Evolutionary conservation across 495 filamentous ascomycete species (phyloP), one percentile per base, ranked within the genome.

Genomic region (Achaetomiella virescens): DNA sequence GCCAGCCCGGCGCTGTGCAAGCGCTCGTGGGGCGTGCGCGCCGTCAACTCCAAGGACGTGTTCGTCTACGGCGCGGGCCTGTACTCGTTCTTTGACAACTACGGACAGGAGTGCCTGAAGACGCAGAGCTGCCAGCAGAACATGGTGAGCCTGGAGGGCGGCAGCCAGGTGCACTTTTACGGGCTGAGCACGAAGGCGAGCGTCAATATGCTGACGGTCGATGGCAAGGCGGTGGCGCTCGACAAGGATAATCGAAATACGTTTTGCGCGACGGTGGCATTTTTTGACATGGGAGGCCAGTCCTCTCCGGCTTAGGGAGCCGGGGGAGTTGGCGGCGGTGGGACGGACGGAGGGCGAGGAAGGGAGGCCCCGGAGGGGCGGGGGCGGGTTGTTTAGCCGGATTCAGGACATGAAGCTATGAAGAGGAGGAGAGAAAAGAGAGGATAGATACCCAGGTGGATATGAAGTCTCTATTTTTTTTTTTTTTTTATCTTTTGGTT

Each of bases 71-170:
- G 90, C 54, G 85, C 84, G 6, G 90, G 90, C 11, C 66, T 92
- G 42, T 95, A 95, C 75, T 85, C 79, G 41, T 95, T 95, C 80
- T 95, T 93, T 66, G 83, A 86, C 59, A 93, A 92, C 75, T 91
- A 91, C 70, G 78, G 69, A 21, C 90, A 96, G 69, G 76, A 74
- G 11, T 97, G 93, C 62, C 78, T 97, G 45, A 70, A 73, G 51
- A 77, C 78, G 11, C 78, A 93, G 67, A 82, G 79, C 46, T 97
- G 93, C 75, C 92, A 97, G 75, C 75, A 83, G 53, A 86, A 90
- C 67, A 93, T 96, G 73, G 82, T 93, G n/a, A 82, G 81, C 62
- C 78, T 98, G 21, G 88, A 95, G 70, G 82, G 82, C 18, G 70
- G 70, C 37, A 78, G 79, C 24, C 8, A 51, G 46, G 77, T 97